Conservation (phyloP, 352 stramenopile genomes). For the Phytophthora capsici region DNA sequence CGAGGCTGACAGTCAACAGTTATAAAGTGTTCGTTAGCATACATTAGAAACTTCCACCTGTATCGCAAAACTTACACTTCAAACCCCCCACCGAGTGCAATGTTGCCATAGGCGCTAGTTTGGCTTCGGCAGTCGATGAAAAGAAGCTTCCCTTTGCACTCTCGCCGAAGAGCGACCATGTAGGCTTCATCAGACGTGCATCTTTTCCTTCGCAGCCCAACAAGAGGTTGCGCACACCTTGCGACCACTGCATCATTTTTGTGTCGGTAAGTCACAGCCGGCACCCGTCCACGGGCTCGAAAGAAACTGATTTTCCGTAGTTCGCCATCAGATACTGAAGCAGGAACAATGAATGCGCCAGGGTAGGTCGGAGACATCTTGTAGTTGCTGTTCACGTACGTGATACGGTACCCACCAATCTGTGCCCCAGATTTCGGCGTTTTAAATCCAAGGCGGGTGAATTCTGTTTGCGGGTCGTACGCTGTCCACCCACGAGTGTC, state of each 20-base stretch:
- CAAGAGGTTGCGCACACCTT: slow-evolving; percentile 93
- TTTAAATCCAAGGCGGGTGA: slow-evolving; percentile 63
- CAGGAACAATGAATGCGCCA: slow-evolving; percentile 88
- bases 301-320: slow-evolving; percentile 91
- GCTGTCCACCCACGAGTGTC: slow-evolving; percentile 62
- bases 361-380: slow-evolving; percentile 88
- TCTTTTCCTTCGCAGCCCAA: slow-evolving; percentile 93
- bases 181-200: slow-evolving; percentile 92
- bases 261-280: slow-evolving; percentile 92
- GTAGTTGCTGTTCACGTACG: slow-evolving; percentile 77
- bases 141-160: slow-evolving; percentile 68
- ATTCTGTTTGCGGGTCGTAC: slow-evolving; percentile 66
- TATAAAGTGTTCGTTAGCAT: slow-evolving; percentile 5
- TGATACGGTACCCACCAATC: slow-evolving; percentile 68
- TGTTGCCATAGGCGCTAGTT: slow-evolving; percentile 87
- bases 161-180: slow-evolving; percentile 59
- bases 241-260: slow-evolving; percentile 93
- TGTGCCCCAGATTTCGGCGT: slow-evolving; percentile 41
- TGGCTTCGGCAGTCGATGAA: slow-evolving; percentile 88
- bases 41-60: neutral
- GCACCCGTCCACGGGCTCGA: slow-evolving; percentile 92
- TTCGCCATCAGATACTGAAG: slow-evolving; percentile 91
- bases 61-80: slow-evolving; percentile 68
- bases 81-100: slow-evolving; percentile 81
- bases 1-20: slow-evolving; percentile 42